These are phyloP conservation scores for Fusarium sp. DNA, from an alignment of 2,329 filamentous ascomycete genomes.

Conservation along the genomic window DNA sequence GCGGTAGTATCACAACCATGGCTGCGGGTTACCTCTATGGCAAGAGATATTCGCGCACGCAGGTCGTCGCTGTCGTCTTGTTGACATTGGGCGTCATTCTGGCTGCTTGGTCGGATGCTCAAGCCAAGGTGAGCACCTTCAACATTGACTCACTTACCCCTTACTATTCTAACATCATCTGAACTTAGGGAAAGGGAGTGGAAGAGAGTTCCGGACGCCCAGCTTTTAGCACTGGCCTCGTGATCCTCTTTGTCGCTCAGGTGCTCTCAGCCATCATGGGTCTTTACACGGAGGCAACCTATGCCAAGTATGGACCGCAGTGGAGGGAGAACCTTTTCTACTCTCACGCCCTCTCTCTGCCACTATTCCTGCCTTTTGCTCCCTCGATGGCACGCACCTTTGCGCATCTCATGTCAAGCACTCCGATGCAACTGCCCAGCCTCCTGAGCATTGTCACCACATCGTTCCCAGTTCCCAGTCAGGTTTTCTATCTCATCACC, in stretches of 20 bases:
- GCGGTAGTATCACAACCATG: slow-evolving; percentile 96
- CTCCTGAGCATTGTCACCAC: slow-evolving; percentile 29
- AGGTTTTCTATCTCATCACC: slow-evolving; percentile 76
- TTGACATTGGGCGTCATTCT: slow-evolving; percentile 88
- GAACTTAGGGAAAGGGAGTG: slow-evolving; percentile 35
- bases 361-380: slow-evolving; percentile 80
- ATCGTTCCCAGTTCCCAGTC: slow-evolving; percentile 66
- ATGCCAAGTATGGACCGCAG: slow-evolving; percentile 84
- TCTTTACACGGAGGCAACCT: slow-evolving; percentile 92
- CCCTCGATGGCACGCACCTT: slow-evolving; percentile 75
- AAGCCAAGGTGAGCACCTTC: slow-evolving; percentile 75
- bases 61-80: slow-evolving; percentile 83
- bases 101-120: slow-evolving; percentile 90
- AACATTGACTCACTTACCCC: not conserved
- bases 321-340: slow-evolving; percentile 99
- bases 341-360: slow-evolving; percentile 80
- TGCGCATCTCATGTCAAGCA: slow-evolving; percentile 70
- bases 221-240: slow-evolving; percentile 73
- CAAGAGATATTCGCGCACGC: slow-evolving; percentile 83
- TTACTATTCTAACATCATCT: not conserved
- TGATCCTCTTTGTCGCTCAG: slow-evolving; percentile 88
- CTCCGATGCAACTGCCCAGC: slow-evolving; percentile 60
- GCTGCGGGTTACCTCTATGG: slow-evolving; percentile 88
- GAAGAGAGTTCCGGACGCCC: slow-evolving; percentile 40
- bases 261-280: slow-evolving; percentile 94